Evolutionary conservation across 139 green algal species (phyloP).

Genomic region (Ettlia oleoabundans): DNA sequence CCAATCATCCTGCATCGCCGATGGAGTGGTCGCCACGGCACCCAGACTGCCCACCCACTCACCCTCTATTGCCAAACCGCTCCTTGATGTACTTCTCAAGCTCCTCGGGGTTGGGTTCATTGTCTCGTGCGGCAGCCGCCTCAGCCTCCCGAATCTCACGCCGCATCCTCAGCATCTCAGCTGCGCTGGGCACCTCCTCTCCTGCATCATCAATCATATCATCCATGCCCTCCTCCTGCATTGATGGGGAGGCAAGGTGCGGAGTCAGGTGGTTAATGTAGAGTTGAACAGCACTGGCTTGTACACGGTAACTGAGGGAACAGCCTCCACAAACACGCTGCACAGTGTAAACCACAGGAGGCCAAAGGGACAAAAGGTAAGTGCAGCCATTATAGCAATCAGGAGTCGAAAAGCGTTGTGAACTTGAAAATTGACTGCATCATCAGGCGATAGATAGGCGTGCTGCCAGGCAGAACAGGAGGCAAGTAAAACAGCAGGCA

Average conservation of each 20-base stretch:
- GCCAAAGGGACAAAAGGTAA: neutral
- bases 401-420: no score
- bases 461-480: no score
- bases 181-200: constrained; percentile 43
- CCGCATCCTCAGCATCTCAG: constrained; percentile 49
- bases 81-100: constrained; percentile 85
- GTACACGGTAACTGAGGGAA: neutral
- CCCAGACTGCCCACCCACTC: neutral
- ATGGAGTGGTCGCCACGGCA: no score
- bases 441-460: neutral
- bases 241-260: neutral
- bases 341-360: neutral
- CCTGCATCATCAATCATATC: constrained; percentile 80
- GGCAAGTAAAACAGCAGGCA: no score
- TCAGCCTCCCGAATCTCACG: constrained; percentile 44
- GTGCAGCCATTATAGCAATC: neutral
- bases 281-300: neutral
- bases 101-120: constrained; percentile 85
- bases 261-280: neutral
- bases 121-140: constrained; percentile 38
- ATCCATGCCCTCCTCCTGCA: constrained; percentile 71
- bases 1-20: no score
- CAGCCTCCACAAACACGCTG: neutral
- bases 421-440: no score
- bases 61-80: constrained; percentile 59